A percentile compares a stretch with the other conserved stretches of the same genome.
phyloP scores from a whole-genome alignment of 1,284 basidiomycete genomes.

The Trametes pubescens region DNA sequence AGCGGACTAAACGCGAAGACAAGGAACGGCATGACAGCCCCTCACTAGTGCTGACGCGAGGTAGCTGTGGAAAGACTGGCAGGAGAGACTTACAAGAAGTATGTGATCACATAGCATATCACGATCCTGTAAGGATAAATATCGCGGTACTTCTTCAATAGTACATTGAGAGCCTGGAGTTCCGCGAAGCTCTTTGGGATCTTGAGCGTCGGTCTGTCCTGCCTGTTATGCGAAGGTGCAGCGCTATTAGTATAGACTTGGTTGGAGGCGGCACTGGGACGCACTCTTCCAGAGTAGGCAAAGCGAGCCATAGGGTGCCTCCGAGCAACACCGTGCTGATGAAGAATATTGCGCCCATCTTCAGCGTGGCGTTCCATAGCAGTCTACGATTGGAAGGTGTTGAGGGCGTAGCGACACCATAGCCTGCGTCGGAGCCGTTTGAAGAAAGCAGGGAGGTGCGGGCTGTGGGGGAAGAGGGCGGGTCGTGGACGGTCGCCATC shows the following conservation, averaged over 20 bases:
- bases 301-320: conserved; percentile 78
- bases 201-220: conserved; percentile 76
- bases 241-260: background rate
- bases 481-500: conserved; percentile 59
- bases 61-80: background rate
- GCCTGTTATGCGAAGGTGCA: conserved; percentile 49
- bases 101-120: conserved; percentile 86
- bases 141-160: conserved; percentile 90
- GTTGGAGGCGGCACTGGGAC: conserved; percentile 41
- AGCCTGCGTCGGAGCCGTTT: conserved; percentile 47
- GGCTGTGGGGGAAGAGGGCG: conserved; percentile 44
- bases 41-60: too few species aligned
- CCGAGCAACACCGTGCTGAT: conserved; percentile 75
- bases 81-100: conserved; percentile 80
- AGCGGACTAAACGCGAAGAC: background rate
- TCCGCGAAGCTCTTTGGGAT: conserved; percentile 87
- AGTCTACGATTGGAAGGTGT: conserved; percentile 56
- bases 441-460: conserved; percentile 45
- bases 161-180: conserved; percentile 79
- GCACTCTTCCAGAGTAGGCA: conserved; percentile 82
- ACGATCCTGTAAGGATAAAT: conserved; percentile 85
- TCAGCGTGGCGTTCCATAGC: conserved; percentile 80
- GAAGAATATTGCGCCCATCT: conserved; percentile 82
- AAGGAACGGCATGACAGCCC: background rate
- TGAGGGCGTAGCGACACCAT: conserved; percentile 61